Conservation (phyloP, 2,329 filamentous ascomycete species). For the Ampelomyces quisqualis region DNA sequence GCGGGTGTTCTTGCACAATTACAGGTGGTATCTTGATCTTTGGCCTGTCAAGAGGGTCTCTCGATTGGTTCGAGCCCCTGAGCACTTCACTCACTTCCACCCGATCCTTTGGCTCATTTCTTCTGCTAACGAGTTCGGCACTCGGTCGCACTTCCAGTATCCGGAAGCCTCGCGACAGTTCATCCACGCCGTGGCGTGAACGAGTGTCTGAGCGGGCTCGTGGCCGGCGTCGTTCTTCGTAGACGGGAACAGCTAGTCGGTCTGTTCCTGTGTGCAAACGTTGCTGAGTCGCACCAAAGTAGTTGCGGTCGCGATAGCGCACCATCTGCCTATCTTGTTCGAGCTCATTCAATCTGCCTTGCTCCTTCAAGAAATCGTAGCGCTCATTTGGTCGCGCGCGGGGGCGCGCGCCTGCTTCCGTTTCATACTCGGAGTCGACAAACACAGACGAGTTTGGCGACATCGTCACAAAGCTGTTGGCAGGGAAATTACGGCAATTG, state of each 20-base stretch:
- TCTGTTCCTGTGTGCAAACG: constrained; percentile 11
- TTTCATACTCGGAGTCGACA: constrained; percentile 10
- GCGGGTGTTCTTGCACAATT: constrained; percentile 22
- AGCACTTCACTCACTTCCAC: not conserved
- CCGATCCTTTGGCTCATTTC: no score
- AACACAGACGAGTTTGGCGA: constrained; percentile 14
- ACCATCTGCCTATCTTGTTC: constrained; percentile 26
- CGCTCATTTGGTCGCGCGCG: constrained; percentile 29
- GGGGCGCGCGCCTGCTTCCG: constrained; percentile 6
- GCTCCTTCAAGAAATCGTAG: constrained; percentile 26
- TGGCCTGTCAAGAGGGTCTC: constrained; percentile 13
- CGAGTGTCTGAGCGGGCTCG: constrained; percentile 1
- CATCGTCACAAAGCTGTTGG: constrained; percentile 4
- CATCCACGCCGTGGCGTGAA: not conserved
- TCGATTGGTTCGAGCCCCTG: not conserved
- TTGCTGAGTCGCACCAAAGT: constrained; percentile 5
- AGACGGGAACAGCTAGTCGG: constrained; percentile 24
- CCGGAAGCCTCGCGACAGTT: constrained; percentile 5
- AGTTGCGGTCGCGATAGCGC: constrained; percentile 17
- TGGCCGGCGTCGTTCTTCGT: constrained; percentile 5
- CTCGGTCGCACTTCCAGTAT: constrained; percentile 19
- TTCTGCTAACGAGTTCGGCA: constrained; percentile 6
- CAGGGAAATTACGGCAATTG: no score
- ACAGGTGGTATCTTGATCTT: constrained; percentile 22
- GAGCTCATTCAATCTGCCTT: constrained; percentile 17